Evolutionary conservation across 176 grass and related monocot species (phyloP).

Genomic region (Alloteropsis semialata): DNA sequence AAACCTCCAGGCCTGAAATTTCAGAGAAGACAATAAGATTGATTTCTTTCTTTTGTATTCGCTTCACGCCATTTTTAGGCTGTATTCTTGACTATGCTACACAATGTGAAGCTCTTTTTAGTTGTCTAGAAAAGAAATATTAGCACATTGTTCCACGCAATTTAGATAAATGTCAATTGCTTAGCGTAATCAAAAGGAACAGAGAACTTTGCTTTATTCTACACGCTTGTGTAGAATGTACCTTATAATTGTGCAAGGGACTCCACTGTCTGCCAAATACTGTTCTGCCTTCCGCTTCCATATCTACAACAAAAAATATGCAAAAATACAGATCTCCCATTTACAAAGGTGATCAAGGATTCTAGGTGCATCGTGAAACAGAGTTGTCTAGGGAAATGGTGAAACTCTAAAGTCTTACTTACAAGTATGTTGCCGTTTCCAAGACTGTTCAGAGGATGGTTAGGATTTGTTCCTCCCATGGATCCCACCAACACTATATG

Average conservation of each 20-base stretch:
- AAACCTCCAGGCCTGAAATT: conserved; percentile 72
- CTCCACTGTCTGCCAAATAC: conserved; percentile 81
- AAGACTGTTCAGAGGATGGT: conserved; percentile 81
- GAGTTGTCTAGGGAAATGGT: not conserved
- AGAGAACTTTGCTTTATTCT: not conserved
- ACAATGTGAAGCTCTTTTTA: not conserved
- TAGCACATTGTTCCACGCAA: not conserved
- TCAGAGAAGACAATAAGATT: not conserved
- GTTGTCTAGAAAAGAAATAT: not conserved
- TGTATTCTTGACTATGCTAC: not conserved
- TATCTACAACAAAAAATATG: conserved; percentile 33
- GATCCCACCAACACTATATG: conserved; percentile 89
- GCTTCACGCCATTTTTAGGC: not conserved
- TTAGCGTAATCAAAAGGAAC: not conserved
- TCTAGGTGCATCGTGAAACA: not conserved
- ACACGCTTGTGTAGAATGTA: not conserved
- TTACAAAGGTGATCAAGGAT: not conserved
- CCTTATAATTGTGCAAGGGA: conserved; percentile 81
- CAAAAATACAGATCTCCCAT: not conserved
- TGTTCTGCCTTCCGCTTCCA: conserved; percentile 90
- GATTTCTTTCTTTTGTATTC: not conserved
- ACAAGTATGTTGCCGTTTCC: conserved; percentile 89
- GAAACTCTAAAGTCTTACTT: not conserved
- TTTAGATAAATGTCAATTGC: not conserved
- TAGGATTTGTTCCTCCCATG: conserved; percentile 81